Percentiles rank a stretch among this genome's conserved stretches.
Conservation (phyloP, 352 stramenopile genomes). For the Phytophthora citrophthora region DNA sequence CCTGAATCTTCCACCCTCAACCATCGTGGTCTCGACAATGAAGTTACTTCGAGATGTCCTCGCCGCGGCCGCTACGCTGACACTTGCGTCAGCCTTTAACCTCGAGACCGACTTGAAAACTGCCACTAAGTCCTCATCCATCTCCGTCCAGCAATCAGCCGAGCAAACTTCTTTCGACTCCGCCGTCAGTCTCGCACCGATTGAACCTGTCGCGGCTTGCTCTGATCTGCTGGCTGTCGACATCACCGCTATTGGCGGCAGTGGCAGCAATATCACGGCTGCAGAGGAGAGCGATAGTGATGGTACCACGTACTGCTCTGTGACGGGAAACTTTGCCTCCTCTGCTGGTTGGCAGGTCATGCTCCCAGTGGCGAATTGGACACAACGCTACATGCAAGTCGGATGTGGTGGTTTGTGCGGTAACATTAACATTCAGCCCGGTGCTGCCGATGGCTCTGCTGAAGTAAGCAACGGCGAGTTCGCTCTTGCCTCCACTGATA, state of each 20-base stretch:
- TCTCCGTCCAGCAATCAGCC: slow-evolving; percentile 3
- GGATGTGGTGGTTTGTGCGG: slow-evolving; percentile 50
- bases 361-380: slow-evolving; percentile 46
- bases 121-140: slow-evolving; percentile 5
- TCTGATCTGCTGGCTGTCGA: slow-evolving; percentile 34
- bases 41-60: slow-evolving; percentile 5
- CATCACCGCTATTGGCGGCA: slow-evolving; percentile 30
- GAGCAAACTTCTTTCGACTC: slow-evolving; percentile 16
- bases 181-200: slow-evolving; percentile 22
- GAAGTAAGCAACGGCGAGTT: slow-evolving; percentile 42
- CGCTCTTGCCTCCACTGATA: slow-evolving; percentile 35
- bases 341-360: slow-evolving; percentile 36
- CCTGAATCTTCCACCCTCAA: slow-evolving; percentile 11
- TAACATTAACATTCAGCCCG: slow-evolving; percentile 29
- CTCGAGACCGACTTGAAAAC: slow-evolving; percentile 11
- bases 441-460: slow-evolving; percentile 34
- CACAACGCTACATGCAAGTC: slow-evolving; percentile 49
- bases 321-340: slow-evolving; percentile 28
- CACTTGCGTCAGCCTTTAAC: slow-evolving; percentile 3
- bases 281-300: slow-evolving; percentile 30
- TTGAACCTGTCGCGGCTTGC: slow-evolving; percentile 30
- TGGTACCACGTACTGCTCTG: slow-evolving; percentile 38
- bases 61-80: not conserved
- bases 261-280: slow-evolving; percentile 33
- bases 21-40: slow-evolving; percentile 3